A percentile compares a stretch with the other conserved stretches of the same genome.
Evolutionary conservation across 2,329 filamentous ascomycete species (phyloP).

Genomic region (Hypocreales sp.): DNA sequence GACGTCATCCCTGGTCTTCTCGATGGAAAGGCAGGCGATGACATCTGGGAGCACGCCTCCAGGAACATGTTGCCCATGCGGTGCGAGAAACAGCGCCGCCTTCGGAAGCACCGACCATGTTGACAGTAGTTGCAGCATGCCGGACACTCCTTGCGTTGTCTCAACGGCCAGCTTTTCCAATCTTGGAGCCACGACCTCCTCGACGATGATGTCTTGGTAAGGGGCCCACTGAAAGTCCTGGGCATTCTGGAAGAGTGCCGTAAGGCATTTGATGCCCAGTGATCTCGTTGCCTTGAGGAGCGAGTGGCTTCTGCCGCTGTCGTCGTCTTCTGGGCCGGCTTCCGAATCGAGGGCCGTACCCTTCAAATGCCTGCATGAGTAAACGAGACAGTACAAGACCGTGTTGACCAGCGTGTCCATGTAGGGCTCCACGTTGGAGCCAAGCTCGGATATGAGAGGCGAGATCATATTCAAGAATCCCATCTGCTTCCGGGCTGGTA

Average conservation of each 20-base stretch:
- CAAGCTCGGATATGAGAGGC: constrained; percentile 72
- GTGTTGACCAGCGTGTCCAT: constrained; percentile 56
- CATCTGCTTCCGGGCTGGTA: constrained; percentile 64
- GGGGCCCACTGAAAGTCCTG: constrained; percentile 54
- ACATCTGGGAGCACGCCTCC: constrained; percentile 53
- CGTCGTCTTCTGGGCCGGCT: constrained; percentile 24
- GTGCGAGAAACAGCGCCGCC: constrained; percentile 50
- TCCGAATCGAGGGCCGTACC: constrained; percentile 18
- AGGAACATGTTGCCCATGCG: constrained; percentile 25
- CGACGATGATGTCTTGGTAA: constrained; percentile 56
- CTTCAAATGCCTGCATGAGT: constrained; percentile 45
- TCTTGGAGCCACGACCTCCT: constrained; percentile 61
- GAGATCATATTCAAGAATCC: constrained; percentile 88
- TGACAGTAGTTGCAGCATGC: constrained; percentile 62
- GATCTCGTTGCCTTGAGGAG: constrained; percentile 52
- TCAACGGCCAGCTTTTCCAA: constrained; percentile 67
- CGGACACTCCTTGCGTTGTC: constrained; percentile 80
- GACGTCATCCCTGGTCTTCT: constrained; percentile 73
- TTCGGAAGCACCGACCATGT: constrained; percentile 60
- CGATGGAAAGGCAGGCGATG: constrained; percentile 53
- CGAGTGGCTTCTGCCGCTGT: constrained; percentile 32
- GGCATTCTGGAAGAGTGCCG: constrained; percentile 61
- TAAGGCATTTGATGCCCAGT: constrained; percentile 68
- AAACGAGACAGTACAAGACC: constrained; percentile 66
- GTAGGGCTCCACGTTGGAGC: constrained; percentile 54